These are phyloP conservation scores for Asclepias syriaca DNA, from an alignment of 257 asterid genomes.

Conservation along the genomic window DNA sequence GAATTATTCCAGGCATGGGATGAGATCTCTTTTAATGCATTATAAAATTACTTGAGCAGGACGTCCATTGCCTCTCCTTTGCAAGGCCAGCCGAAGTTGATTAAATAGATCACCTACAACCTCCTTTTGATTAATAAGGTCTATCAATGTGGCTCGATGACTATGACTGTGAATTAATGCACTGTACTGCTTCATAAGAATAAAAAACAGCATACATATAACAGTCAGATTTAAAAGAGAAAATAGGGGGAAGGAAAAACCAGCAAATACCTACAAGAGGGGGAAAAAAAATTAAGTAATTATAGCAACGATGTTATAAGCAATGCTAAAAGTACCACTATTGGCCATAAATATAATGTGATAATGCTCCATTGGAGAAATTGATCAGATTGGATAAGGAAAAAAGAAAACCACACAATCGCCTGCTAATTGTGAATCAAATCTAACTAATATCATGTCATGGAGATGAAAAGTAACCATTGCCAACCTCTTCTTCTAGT, in stretches of 20 bases:
- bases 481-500: slow-evolving; percentile 76
- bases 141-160: slow-evolving; percentile 63
- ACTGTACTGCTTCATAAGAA: slow-evolving; percentile 56
- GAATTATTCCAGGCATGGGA: background rate
- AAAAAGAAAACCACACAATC: background rate
- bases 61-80: slow-evolving; percentile 66
- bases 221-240: background rate
- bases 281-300: background rate
- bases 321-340: background rate
- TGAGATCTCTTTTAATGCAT: background rate
- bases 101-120: slow-evolving; percentile 85
- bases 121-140: slow-evolving; percentile 84
- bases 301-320: background rate
- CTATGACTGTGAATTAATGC: slow-evolving; percentile 61
- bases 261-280: background rate
- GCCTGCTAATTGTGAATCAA: background rate
- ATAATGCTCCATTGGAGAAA: background rate
- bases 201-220: slow-evolving; percentile 4
- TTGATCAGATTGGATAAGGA: background rate
- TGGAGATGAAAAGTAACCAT: slow-evolving; percentile 8
- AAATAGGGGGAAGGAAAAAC: background rate
- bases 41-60: slow-evolving; percentile 69
- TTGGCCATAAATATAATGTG: no score
- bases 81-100: slow-evolving; percentile 90
- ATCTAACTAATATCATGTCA: slow-evolving; percentile 4